Evolutionary conservation across 768 basidiomycete genomes (phyloP).

Genomic region (Amyloporia xantha): DNA sequence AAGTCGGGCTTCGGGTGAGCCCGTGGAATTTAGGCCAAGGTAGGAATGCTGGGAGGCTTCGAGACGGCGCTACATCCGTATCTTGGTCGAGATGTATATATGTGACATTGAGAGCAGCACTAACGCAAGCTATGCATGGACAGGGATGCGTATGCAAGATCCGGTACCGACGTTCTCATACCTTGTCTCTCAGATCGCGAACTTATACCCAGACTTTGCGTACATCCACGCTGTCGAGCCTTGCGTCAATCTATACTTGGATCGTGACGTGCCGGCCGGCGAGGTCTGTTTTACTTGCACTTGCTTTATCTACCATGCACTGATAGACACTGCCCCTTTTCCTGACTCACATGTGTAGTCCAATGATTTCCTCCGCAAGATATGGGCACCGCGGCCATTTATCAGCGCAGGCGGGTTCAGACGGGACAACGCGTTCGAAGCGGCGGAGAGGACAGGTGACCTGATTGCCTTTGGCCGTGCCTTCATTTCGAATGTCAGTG

Average conservation of each 20-base stretch:
- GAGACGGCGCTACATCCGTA: no score
- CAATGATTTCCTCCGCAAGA: slow-evolving; percentile 17
- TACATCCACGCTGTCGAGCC: slow-evolving; percentile 29
- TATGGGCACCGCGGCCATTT: slow-evolving; percentile 16
- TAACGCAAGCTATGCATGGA: neutral
- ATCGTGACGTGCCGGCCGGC: neutral
- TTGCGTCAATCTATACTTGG: neutral
- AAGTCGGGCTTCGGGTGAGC: slow-evolving; percentile 32
- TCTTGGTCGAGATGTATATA: no score
- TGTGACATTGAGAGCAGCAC: neutral
- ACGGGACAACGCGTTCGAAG: slow-evolving; percentile 15
- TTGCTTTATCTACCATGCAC: slow-evolving; percentile 1
- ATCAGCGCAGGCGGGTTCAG: slow-evolving; percentile 19
- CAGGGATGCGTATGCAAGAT: slow-evolving; percentile 44
- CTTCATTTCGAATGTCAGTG: slow-evolving; percentile 21
- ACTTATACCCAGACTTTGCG: slow-evolving; percentile 4
- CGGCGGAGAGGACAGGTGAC: slow-evolving; percentile 12
- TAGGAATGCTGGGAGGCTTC: no score
- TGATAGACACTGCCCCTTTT: neutral
- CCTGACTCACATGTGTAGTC: slow-evolving; percentile 6
- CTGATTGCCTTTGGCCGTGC: slow-evolving; percentile 19
- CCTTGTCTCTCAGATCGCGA: slow-evolving; percentile 7
- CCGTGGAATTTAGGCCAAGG: slow-evolving; percentile 30
- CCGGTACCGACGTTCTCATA: slow-evolving; percentile 49
- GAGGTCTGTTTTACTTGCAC: slow-evolving; percentile 1